phyloP scores from a whole-genome alignment of 176 grass and related monocot genomes.

The Chrysopogon serrulatus region DNA sequence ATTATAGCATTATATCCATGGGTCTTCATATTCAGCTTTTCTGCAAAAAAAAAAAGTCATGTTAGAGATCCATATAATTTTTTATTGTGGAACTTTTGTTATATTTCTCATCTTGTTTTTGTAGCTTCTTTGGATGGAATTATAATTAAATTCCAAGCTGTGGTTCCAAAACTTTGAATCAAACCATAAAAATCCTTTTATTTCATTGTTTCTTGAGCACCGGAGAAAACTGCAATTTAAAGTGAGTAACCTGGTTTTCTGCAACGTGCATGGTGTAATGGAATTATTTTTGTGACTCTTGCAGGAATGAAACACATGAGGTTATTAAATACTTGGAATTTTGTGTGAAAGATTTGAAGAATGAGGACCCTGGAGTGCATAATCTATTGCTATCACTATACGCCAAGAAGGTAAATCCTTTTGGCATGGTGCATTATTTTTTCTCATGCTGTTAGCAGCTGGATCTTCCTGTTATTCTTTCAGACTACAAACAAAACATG shows the following conservation, averaged over 20 bases:
- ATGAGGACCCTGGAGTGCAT: constrained; percentile 87
- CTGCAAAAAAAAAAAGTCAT: neutral
- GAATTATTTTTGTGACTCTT: constrained; percentile 32
- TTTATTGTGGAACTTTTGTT: neutral
- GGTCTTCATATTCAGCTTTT: constrained; percentile 1
- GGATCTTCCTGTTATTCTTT: neutral
- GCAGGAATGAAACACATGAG: constrained; percentile 93
- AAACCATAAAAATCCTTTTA: constrained; percentile 9
- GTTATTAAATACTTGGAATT: constrained; percentile 99
- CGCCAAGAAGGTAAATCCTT: constrained; percentile 72
- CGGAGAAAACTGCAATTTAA: neutral
- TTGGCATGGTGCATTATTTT: constrained; percentile 40
- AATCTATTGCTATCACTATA: constrained; percentile 91
- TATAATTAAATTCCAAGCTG: neutral
- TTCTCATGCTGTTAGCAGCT: constrained; percentile 54
- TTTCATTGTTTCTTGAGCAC: neutral
- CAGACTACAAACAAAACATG: neutral
- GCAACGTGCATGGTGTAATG: constrained; percentile 1
- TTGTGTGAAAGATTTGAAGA: constrained; percentile 85
- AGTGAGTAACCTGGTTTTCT: neutral
- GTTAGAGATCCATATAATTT: neutral
- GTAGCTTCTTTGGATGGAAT: neutral
- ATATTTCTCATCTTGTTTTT: neutral
- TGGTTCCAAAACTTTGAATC: neutral
- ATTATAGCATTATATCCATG: neutral